Evolutionary conservation across 1,284 basidiomycete genomes (phyloP).

Genomic region (Naganishia cerealis): DNA sequence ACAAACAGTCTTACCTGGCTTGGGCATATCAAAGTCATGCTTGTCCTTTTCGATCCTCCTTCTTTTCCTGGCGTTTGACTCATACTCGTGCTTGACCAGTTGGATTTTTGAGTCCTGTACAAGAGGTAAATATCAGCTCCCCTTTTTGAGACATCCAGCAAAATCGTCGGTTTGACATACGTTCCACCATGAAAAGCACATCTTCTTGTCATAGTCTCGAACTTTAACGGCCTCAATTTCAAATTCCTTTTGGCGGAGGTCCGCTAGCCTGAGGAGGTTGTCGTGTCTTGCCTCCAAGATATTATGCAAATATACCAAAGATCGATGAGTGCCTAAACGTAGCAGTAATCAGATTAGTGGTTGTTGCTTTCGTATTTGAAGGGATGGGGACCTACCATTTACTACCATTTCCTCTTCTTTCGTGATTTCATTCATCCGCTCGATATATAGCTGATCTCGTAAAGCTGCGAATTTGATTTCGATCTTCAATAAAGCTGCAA

Average conservation of each 20-base stretch:
- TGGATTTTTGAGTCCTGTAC: constrained; percentile 47
- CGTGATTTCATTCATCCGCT: constrained; percentile 60
- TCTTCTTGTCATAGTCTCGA: constrained; percentile 51
- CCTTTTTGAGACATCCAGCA: not conserved
- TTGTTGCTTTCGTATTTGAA: not conserved
- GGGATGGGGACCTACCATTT: constrained; percentile 51
- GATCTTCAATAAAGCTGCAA: constrained; percentile 59
- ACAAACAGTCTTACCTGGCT: constrained; percentile 48
- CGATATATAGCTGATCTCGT: constrained; percentile 60
- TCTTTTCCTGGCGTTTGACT: constrained; percentile 58
- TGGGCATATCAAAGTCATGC: constrained; percentile 57
- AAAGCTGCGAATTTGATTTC: constrained; percentile 61
- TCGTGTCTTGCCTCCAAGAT: constrained; percentile 47
- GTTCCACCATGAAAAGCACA: constrained; percentile 58
- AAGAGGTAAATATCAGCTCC: constrained; percentile 11
- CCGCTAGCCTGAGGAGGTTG: constrained; percentile 49
- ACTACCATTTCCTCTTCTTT: constrained; percentile 59
- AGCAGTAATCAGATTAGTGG: constrained; percentile 13
- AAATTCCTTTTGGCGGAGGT: constrained; percentile 51
- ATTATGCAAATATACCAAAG: constrained; percentile 56
- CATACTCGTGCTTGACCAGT: constrained; percentile 56
- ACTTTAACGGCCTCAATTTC: constrained; percentile 53
- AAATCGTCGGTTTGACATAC: constrained; percentile 39
- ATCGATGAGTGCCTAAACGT: constrained; percentile 58
- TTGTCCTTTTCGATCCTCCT: constrained; percentile 59